phyloP scores from a whole-genome alignment of 1,284 basidiomycete genomes.

The Malassezia caprae region DNA sequence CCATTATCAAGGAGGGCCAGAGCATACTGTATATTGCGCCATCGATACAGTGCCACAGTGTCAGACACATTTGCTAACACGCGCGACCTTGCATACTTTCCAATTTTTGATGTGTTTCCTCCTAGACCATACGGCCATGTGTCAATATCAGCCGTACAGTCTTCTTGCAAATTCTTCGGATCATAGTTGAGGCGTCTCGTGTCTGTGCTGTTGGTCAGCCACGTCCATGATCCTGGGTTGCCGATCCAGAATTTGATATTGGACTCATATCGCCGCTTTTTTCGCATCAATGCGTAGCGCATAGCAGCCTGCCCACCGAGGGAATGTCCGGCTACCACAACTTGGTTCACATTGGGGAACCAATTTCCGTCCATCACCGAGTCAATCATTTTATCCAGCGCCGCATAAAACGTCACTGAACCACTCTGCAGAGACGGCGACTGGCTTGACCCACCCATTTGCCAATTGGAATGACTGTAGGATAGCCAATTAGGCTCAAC shows the following conservation, averaged over 20 bases:
- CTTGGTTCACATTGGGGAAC: constrained; percentile 35
- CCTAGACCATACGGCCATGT: constrained; percentile 36
- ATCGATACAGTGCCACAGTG: constrained; percentile 23
- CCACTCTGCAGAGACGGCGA: constrained; percentile 17
- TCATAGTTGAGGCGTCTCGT: background rate
- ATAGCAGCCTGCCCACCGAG: constrained; percentile 38
- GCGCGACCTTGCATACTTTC: background rate
- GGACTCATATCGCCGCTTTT: constrained; percentile 32
- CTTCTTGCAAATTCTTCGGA: constrained; percentile 18
- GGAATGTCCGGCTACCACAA: constrained; percentile 42
- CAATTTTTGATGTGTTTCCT: constrained; percentile 19
- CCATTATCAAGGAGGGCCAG: constrained; percentile 37
- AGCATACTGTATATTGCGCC: constrained; percentile 29
- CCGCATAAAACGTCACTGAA: constrained; percentile 26
- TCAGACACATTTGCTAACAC: background rate
- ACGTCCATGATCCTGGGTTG: constrained; percentile 41
- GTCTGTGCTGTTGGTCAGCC: constrained; percentile 23
- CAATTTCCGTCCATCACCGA: constrained; percentile 27
- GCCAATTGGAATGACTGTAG: constrained; percentile 26
- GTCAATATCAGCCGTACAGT: constrained; percentile 15
- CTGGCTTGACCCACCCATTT: constrained; percentile 28
- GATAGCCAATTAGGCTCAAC: constrained; percentile 15
- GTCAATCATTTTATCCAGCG: constrained; percentile 33
- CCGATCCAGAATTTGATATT: constrained; percentile 40
- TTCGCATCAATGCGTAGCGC: constrained; percentile 35